Percentiles rank a stretch among this genome's conserved stretches.
Evolutionary conservation across 192 early-diverging fungal genomes (phyloP).

Genomic region (Coemansia sp.): DNA sequence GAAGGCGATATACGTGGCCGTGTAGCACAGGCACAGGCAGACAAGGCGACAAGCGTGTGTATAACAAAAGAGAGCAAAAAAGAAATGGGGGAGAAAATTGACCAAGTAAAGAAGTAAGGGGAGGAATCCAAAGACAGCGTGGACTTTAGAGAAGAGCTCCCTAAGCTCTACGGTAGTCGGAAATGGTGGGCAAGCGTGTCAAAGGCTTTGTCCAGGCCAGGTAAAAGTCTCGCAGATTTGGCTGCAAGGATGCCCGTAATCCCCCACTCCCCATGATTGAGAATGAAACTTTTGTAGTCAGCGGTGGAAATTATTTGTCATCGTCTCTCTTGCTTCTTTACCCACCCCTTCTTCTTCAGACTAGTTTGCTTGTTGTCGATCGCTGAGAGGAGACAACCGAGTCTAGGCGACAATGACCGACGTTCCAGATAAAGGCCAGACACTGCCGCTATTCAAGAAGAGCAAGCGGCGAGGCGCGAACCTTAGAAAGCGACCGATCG

Average conservation of each 20-base stretch:
- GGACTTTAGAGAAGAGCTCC: not conserved
- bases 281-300: not conserved
- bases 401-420: constrained; percentile 11
- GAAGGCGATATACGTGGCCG: not conserved
- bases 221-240: not conserved
- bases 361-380: not conserved
- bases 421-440: not conserved
- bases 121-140: constrained; percentile 3
- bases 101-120: not conserved
- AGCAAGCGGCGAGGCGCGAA: constrained; percentile 55
- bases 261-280: not conserved
- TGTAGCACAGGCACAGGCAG: not conserved
- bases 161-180: not conserved
- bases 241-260: not conserved
- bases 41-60: not conserved
- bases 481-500: constrained; percentile 43
- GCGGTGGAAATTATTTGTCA: constrained; percentile 4
- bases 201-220: not conserved
- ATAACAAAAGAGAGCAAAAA: not conserved
- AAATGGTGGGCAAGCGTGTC: constrained; percentile 4
- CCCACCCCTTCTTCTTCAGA: not conserved
- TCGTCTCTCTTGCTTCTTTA: not conserved
- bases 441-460: constrained; percentile 34
- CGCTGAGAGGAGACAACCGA: not conserved
- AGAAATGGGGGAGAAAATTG: not conserved